phyloP scores from a whole-genome alignment of 108 stramenopile species.

The Stephanodiscus triporus region DNA sequence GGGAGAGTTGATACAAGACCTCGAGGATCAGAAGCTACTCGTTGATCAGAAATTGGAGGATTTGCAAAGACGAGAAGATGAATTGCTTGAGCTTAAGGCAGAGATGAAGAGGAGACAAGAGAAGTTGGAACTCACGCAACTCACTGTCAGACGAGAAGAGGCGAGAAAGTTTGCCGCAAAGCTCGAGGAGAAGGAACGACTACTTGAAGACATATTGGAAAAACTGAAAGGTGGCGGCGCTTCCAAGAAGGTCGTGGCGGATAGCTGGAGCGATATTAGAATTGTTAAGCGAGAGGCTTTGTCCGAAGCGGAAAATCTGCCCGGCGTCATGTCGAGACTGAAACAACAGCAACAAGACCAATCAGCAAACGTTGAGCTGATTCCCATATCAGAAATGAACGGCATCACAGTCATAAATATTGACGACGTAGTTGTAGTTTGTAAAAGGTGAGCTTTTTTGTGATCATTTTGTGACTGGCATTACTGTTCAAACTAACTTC shows the following conservation, averaged over 20 bases:
- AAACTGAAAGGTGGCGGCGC: conserved; percentile 77
- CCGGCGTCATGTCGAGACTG: conserved; percentile 57
- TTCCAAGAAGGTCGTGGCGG: conserved; percentile 79
- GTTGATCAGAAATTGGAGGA: conserved; percentile 76
- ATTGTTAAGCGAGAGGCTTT: conserved; percentile 83
- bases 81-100: conserved; percentile 70
- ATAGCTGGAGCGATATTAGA: conserved; percentile 88
- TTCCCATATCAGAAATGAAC: conserved; percentile 75
- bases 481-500: not conserved
- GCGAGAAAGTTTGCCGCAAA: conserved; percentile 81
- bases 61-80: conserved; percentile 67
- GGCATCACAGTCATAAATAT: conserved; percentile 54
- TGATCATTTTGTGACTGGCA: not conserved
- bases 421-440: conserved; percentile 73
- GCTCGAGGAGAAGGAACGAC: conserved; percentile 88
- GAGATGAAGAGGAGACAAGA: conserved; percentile 74
- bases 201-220: conserved; percentile 84
- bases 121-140: conserved; percentile 68
- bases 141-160: conserved; percentile 76
- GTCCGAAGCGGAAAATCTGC: conserved; percentile 74
- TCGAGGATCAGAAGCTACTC: conserved; percentile 79
- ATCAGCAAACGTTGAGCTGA: conserved; percentile 54
- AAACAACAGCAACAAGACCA: conserved; percentile 38
- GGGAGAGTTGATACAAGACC: conserved; percentile 83
- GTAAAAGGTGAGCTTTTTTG: conserved; percentile 44